Base-by-base conservation (phyloP, 805 yeast genomes). In the Candida silvatica region DNA sequence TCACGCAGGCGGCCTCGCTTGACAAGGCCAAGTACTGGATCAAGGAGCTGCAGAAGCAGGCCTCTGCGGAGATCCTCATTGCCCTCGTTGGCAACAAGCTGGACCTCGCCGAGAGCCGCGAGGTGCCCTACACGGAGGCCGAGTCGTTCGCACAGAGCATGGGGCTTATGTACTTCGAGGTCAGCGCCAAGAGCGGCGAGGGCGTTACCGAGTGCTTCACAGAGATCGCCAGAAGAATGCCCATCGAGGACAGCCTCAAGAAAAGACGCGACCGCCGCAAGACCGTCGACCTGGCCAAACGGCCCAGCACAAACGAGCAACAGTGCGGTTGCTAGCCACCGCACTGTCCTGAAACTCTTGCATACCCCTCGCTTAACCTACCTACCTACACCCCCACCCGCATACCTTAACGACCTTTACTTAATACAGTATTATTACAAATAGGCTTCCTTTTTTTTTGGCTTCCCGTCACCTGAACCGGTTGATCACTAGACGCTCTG, bases 11-110 rank as follows among this genome's bases (percentile, higher is more conserved):
- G 26, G 66, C 80, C 5, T 84, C 95, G 2, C 63, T 80, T 36
- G 67, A 65, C 32, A 75, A 77, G 49, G 90, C 90, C 3, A 75
- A 77, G 46, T 74, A 74, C 31, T 82, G 90, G 90, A 76, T 80
- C 25, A 76, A 78, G 48, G 92, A 82, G 56, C 59, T 82, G 41
- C 84, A 83, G 59, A 77, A 80, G 42, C 96, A 87, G 54, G 94
- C 94, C 53, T 73, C 71, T 11, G 53, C 70, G 37, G 74, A 77
- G 36, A 74, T 88, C 35, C 77, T 87, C 30, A 83, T 92, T 43
- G 85, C 90, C 23, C 56, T 82, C 27, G 84, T 79, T n/a, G 94
- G 88, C n/a, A 82, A 82, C 51, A 82, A 82, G 50, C 46, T 67
- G 2, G 94, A 82, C 59, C 60, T 82, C 44, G 69, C 54, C 12